Percentiles rank a stretch among this genome's conserved stretches.
phyloP scores from a whole-genome alignment of 768 basidiomycete genomes.

The Rhodotorula graminis region DNA sequence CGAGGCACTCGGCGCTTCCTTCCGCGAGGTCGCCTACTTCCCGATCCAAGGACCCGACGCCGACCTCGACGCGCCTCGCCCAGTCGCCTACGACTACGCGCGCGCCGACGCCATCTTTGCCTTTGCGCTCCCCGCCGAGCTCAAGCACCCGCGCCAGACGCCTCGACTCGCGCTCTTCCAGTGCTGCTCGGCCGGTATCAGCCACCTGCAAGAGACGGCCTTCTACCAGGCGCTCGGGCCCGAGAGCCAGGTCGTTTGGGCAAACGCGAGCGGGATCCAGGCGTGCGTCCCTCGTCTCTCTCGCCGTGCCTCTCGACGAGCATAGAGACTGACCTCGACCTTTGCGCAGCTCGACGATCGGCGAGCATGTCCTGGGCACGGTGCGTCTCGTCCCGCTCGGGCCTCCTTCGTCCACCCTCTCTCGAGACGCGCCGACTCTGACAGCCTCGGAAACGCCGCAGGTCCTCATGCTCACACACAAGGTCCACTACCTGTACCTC shows the following conservation, averaged over 20 bases:
- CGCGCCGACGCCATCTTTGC: slow-evolving; percentile 10
- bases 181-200: neutral
- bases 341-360: neutral
- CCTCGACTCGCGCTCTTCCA: neutral
- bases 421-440: too few species aligned
- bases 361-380: slow-evolving; percentile 2
- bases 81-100: neutral
- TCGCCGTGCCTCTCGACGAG: neutral
- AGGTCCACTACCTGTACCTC: neutral
- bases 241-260: neutral
- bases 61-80: slow-evolving; percentile 54
- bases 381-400: neutral
- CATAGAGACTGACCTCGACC: too few species aligned
- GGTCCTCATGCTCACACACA: slow-evolving; percentile 2
- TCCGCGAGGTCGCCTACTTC: slow-evolving; percentile 43
- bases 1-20: neutral
- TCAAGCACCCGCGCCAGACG: neutral
- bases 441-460: too few species aligned
- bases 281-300: neutral
- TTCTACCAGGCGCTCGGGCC: neutral
- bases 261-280: neutral
- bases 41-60: slow-evolving; percentile 83
- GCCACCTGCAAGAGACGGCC: neutral
- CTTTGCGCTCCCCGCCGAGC: neutral
- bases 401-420: too few species aligned